Base-by-base conservation (phyloP, 2,329 filamentous ascomycete species). In the Fusarium sacchari region DNA sequence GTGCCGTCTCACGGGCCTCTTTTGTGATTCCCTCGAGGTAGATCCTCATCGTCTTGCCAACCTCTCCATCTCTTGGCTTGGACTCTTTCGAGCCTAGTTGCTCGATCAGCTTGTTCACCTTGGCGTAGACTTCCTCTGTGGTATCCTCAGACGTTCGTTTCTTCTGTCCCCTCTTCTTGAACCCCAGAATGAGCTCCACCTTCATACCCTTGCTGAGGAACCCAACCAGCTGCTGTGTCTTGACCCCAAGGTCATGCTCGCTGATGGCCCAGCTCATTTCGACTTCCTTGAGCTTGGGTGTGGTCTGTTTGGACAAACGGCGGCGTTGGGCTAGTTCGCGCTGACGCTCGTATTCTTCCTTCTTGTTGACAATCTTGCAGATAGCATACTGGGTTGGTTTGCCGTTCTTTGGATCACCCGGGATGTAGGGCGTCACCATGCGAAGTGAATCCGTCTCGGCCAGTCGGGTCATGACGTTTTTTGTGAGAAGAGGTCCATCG, bases 201-300 rank as follows among this genome's bases (percentile, higher is more conserved):
- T 87, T 90, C 80, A 89, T 88, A 2, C 95, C 95, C 81, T 94
- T 94, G 14, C 81, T 84, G 79, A 98, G 79, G 79, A 97, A 97
- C 60, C 84, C 86, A 69, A 83, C 83, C 77, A 96, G 81, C 83
- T 90, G 89, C 78, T 88, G 88, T 81, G 96, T 80, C 79, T 92
- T 89, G 80, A 93, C 91, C n/a, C 83, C 83, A 59, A 97, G 81
- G 84, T 98, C 95, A 79, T 96, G 89, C 18, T 82, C 79, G 69
- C 91, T 91, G 78, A 97, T 97, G 39, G 92, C 91, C 95, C 95
- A 98, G 81, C 94, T 96, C 76, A 98, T 77, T 83, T 98, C 95
- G n/a, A 98, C 82, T 79, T 92, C 92, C 84, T 98, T 98, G 22
- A 82, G 79, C 73, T 85, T 86, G 40, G 83, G 68, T 73, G 81